These are phyloP conservation scores for Nemophila menziesii DNA, from an alignment of 257 asterid genomes.

Conservation along the genomic window DNA sequence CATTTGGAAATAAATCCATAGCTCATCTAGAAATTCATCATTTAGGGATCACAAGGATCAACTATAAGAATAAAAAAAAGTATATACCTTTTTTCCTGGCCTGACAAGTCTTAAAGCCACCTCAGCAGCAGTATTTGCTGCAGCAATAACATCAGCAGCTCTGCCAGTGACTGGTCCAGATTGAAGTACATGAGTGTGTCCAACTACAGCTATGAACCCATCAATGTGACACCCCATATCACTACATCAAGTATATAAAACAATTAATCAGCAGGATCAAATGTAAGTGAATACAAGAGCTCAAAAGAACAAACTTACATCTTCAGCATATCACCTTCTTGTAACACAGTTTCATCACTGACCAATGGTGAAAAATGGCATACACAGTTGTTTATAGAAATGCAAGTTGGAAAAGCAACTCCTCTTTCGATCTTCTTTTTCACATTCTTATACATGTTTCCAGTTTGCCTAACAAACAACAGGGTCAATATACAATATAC, in stretches of 20 bases:
- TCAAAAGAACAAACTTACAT: slow-evolving; percentile 28
- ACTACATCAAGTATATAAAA: slow-evolving; percentile 14
- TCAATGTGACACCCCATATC: slow-evolving; percentile 88
- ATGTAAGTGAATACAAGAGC: neutral
- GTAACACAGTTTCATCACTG: slow-evolving; percentile 50
- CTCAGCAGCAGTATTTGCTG: slow-evolving; percentile 84
- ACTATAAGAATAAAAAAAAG: neutral
- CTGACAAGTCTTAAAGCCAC: slow-evolving; percentile 77
- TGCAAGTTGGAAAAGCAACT: slow-evolving; percentile 77
- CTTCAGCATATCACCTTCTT: slow-evolving; percentile 61
- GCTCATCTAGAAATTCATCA: slow-evolving; percentile 19
- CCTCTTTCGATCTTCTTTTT: slow-evolving; percentile 84
- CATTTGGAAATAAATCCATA: slow-evolving; percentile 26
- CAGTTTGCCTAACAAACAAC: slow-evolving; percentile 40
- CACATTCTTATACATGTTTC: slow-evolving; percentile 69
- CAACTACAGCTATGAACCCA: slow-evolving; percentile 82
- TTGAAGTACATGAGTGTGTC: slow-evolving; percentile 65
- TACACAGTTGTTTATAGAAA: slow-evolving; percentile 59
- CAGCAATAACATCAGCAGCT: slow-evolving; percentile 78
- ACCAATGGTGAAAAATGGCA: slow-evolving; percentile 79
- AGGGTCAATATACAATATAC: neutral
- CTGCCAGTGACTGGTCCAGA: slow-evolving; percentile 74
- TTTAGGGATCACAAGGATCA: slow-evolving; percentile 12
- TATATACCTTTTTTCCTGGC: slow-evolving; percentile 61
- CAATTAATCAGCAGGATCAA: no score